These are phyloP conservation scores for Phytophthora agathidicida DNA, from an alignment of 352 stramenopile genomes.

Conservation along the genomic window DNA sequence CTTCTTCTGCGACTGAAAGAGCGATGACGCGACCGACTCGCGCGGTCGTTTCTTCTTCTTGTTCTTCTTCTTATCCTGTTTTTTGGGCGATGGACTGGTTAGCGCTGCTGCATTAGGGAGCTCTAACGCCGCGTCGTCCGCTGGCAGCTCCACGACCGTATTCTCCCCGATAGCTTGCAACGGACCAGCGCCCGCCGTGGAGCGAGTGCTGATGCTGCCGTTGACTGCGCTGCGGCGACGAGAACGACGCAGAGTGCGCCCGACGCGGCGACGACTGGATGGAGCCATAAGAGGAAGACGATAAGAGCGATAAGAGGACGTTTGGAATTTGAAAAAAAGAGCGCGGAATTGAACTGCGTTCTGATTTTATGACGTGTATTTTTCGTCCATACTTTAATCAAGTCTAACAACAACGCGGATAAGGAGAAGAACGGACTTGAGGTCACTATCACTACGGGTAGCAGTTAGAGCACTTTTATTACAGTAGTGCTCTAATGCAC, in stretches of 20 bases:
- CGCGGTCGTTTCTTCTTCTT: conserved; percentile 41
- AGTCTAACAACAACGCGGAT: too few species aligned
- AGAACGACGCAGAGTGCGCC: conserved; percentile 54
- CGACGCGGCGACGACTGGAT: conserved; percentile 38
- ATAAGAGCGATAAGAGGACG: too few species aligned
- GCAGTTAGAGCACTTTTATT: neutral
- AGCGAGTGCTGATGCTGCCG: conserved; percentile 12
- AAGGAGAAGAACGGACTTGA: too few species aligned
- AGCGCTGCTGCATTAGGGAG: conserved; percentile 4
- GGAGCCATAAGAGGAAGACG: too few species aligned
- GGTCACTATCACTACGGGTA: too few species aligned
- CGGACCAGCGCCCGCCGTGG: conserved; percentile 15
- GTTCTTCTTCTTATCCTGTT: conserved; percentile 34
- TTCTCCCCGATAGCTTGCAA: conserved; percentile 72
- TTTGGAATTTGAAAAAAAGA: conserved; percentile 41
- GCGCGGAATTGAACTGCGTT: neutral
- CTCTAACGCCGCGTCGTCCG: conserved; percentile 28
- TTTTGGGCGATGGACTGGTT: conserved; percentile 30
- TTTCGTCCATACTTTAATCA: too few species aligned
- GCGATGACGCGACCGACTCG: conserved; percentile 11
- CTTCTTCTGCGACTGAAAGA: conserved; percentile 43
- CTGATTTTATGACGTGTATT: too few species aligned
- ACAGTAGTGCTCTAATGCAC: too few species aligned
- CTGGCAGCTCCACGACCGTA: conserved; percentile 52
- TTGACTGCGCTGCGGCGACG: conserved; percentile 32